Evolutionary conservation across 768 basidiomycete species (phyloP), one percentile per base, ranked within the genome.

Genomic region (Gloeophyllum trabeum): DNA sequence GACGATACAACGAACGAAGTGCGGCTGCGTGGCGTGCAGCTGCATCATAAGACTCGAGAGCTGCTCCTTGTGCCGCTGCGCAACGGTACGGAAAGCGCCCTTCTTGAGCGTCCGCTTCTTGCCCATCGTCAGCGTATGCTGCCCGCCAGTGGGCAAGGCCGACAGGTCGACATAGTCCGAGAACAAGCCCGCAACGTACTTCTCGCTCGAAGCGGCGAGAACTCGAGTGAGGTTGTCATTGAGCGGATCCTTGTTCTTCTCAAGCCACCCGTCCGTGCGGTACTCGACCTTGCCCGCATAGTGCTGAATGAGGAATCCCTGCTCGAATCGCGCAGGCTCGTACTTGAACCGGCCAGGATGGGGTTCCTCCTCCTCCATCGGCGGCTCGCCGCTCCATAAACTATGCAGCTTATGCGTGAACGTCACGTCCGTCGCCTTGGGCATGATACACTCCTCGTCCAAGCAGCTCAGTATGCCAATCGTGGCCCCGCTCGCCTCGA

Each of bases 401-500:
- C 73, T 67, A 51, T 90, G 74, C 2, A 97, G 73, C 61, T 97
- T 98, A 62, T 89, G 77, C 24, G 91, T 90, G 65, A 99, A 98
- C 0, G 93, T 97, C 34, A 77, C 63, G 59, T 99, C 94, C 10
- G 85, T 89, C 3, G 94, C 94, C 57, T 90, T 91, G n/a, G 94
- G 96, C 94, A 98, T 99, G 61, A 99, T 98, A 57, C 94, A 98
- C 49, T 97, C 94, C 57, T 98, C 96, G 58, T 99, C 96, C 25
- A 99, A 65, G 52, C 85, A 82, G 47, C 90, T 88, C 35, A 99
- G 71, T 46, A 98, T 83, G 41, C 96, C 96, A 48, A 97, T 91
- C 0, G 67, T 66, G 16, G 63, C 66, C 12, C 75, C 70, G 40
- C 71, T 76, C 14, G 85, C 54, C 61, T 98, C 96, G 53, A 99